Evolutionary conservation across 768 basidiomycete species (phyloP).

Genomic region (Lactarius akahatsu): DNA sequence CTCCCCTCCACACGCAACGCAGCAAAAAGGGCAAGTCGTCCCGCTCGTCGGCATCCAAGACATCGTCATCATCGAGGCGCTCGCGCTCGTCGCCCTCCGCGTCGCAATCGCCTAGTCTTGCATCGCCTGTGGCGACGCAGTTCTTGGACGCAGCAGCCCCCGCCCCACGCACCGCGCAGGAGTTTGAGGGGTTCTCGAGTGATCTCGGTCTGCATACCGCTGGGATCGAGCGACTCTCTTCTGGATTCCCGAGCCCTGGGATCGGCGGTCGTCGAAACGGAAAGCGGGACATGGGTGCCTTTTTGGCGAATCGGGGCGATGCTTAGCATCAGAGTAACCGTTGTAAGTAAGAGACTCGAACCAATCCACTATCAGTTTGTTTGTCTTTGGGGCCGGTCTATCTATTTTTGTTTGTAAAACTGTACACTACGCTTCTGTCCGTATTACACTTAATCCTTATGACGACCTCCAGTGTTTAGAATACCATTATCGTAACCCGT

Average conservation of each 20-base stretch:
- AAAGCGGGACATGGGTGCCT: conserved; percentile 24
- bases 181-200: conserved; percentile 40
- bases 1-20: conserved; percentile 10
- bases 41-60: conserved; percentile 31
- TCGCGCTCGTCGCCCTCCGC: conserved; percentile 44
- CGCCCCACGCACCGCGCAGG: conserved; percentile 31
- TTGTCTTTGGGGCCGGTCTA: not conserved
- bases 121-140: conserved; percentile 42
- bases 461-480: not conserved
- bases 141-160: conserved; percentile 33
- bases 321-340: not conserved
- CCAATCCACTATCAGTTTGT: not conserved
- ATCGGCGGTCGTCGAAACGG: conserved; percentile 20
- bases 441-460: conserved; percentile 5
- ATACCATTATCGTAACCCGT: not conserved
- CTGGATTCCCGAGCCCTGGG: conserved; percentile 26
- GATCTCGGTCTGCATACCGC: conserved; percentile 11
- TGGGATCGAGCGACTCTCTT: conserved; percentile 13
- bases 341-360: not conserved
- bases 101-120: conserved; percentile 45
- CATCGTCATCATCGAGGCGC: conserved; percentile 33
- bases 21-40: conserved; percentile 29
- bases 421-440: conserved; percentile 4
- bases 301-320: conserved; percentile 24
- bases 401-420: not conserved